Conservation (phyloP, 2,329 filamentous ascomycete genomes). For the Fonsecaea erecta region DNA sequence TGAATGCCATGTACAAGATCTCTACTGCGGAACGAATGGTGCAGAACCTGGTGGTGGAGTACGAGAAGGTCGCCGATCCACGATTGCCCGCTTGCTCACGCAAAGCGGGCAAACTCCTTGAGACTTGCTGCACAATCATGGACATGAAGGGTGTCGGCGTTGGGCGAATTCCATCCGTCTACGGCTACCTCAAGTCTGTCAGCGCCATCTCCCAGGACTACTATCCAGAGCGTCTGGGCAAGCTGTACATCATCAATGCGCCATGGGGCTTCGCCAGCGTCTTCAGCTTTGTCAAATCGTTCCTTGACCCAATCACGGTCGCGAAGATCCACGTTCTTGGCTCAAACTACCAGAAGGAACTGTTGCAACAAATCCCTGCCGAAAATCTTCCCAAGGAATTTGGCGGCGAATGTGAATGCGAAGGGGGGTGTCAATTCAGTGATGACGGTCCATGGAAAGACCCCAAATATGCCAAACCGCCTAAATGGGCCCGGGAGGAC, state of each 20-base stretch:
- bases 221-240: constrained; percentile 95
- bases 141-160: constrained; percentile 94
- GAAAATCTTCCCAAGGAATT: constrained; percentile 90
- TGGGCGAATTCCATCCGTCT: constrained; percentile 78
- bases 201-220: constrained; percentile 96
- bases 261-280: constrained; percentile 91
- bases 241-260: constrained; percentile 96
- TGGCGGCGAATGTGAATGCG: constrained; percentile 81
- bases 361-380: constrained; percentile 80
- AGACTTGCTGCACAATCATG: constrained; percentile 98
- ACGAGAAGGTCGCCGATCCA: constrained; percentile 93
- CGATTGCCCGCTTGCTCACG: constrained; percentile 94
- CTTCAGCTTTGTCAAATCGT: constrained; percentile 86
- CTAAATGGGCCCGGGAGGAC: constrained; percentile 50
- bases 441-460: constrained; percentile 85
- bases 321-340: constrained; percentile 94
- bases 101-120: constrained; percentile 84
- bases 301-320: constrained; percentile 95
- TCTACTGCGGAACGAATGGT: constrained; percentile 93
- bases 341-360: constrained; percentile 76
- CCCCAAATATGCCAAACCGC: constrained; percentile 49
- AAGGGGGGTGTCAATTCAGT: constrained; percentile 81
- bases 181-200: constrained; percentile 82
- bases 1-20: constrained; percentile 89
- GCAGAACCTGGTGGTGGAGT: constrained; percentile 93